phyloP scores from a whole-genome alignment of 345 rosid species.

The Eutrema heterophyllum region DNA sequence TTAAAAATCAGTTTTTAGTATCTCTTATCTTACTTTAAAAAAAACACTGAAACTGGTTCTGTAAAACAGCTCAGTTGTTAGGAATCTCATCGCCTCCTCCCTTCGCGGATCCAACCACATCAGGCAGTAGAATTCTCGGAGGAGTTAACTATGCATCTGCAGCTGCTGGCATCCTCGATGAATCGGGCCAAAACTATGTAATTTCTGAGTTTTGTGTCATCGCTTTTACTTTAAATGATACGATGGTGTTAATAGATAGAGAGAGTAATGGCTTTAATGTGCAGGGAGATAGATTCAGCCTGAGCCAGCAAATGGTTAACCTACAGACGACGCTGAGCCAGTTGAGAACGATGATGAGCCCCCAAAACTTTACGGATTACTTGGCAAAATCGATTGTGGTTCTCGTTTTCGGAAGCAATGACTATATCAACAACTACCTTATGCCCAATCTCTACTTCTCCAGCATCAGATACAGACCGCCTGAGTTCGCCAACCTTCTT shows the following conservation, averaged over 20 bases:
- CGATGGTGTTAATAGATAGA: not conserved
- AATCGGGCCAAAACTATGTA: constrained; percentile 74
- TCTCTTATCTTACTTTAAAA: not conserved
- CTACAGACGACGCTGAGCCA: constrained; percentile 59
- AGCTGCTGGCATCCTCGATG: constrained; percentile 88
- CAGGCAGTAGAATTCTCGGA: constrained; percentile 48
- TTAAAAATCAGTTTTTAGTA: not conserved
- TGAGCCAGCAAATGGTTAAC: constrained; percentile 65
- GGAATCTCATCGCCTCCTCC: constrained; percentile 61
- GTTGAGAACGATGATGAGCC: constrained; percentile 44
- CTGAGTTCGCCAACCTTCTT: constrained; percentile 56
- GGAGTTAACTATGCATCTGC: constrained; percentile 92
- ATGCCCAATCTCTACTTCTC: constrained; percentile 64
- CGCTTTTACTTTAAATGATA: not conserved
- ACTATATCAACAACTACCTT: constrained; percentile 93
- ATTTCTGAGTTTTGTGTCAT: not conserved
- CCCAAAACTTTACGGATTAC: constrained; percentile 42
- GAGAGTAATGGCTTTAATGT: constrained; percentile 6
- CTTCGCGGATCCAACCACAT: constrained; percentile 60
- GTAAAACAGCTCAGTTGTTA: constrained; percentile 48
- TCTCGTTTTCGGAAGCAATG: constrained; percentile 80
- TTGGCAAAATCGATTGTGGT: constrained; percentile 47
- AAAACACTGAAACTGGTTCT: not conserved
- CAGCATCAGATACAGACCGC: constrained; percentile 47
- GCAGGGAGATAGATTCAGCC: constrained; percentile 59